Percentiles rank a stretch among this genome's conserved stretches.
Evolutionary conservation across 2,329 filamentous ascomycete species (phyloP).

Genomic region (Xylaria polymorpha): DNA sequence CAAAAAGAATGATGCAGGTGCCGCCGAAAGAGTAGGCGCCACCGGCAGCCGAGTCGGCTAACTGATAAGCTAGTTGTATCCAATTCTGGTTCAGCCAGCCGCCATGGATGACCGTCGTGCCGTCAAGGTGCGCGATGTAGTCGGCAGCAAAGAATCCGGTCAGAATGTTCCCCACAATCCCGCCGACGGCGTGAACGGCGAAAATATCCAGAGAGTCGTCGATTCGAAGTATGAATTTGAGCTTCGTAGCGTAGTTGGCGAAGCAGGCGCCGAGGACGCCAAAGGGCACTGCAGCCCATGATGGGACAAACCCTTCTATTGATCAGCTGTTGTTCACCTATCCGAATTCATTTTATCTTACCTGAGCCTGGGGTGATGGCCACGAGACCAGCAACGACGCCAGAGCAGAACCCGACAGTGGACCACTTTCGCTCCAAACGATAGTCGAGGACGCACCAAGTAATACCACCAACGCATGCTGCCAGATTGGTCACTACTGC

Average conservation of each 20-base stretch:
- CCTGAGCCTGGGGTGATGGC: slow-evolving; percentile 90
- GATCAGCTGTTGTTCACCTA: slow-evolving; percentile 22
- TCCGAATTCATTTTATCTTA: slow-evolving; percentile 41
- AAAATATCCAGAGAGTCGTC: slow-evolving; percentile 93
- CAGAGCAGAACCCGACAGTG: slow-evolving; percentile 92
- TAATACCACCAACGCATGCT: slow-evolving; percentile 85
- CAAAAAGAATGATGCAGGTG: slow-evolving; percentile 81
- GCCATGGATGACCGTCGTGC: slow-evolving; percentile 72
- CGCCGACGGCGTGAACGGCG: slow-evolving; percentile 82
- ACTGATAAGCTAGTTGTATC: slow-evolving; percentile 84
- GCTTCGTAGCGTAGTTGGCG: slow-evolving; percentile 91
- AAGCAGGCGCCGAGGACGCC: slow-evolving; percentile 79
- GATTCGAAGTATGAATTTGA: slow-evolving; percentile 84
- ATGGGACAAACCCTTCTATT: slow-evolving; percentile 73
- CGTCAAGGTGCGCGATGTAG: slow-evolving; percentile 85
- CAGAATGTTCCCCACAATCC: slow-evolving; percentile 80
- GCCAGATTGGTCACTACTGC: slow-evolving; percentile 87
- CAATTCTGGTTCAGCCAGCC: slow-evolving; percentile 89
- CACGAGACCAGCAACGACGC: slow-evolving; percentile 87
- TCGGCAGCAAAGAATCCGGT: slow-evolving; percentile 87
- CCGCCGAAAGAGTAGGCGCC: slow-evolving; percentile 81
- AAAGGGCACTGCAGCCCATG: slow-evolving; percentile 85
- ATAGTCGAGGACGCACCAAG: slow-evolving; percentile 91
- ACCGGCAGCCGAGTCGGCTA: slow-evolving; percentile 82
- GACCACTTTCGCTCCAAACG: slow-evolving; percentile 91